A percentile compares a stretch with the other conserved stretches of the same genome.
Evolutionary conservation across 108 stramenopile genomes (phyloP).

Genomic region (Stephanodiscus triporus): DNA sequence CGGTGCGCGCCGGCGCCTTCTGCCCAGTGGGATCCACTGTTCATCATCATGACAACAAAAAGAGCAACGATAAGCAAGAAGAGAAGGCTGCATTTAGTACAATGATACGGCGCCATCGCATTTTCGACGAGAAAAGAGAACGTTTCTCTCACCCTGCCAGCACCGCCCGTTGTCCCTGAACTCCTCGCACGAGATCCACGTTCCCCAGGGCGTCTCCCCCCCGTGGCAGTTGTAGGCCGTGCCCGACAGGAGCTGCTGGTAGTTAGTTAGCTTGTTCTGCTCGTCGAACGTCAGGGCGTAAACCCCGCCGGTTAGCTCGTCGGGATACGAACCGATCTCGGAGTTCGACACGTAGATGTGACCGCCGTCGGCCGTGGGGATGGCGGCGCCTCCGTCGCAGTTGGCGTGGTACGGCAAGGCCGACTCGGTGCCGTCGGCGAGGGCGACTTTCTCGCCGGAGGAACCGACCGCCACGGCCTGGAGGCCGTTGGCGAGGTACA

Average conservation of each 20-base stretch:
- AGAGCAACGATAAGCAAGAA: neutral
- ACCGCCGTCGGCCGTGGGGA: conserved; percentile 31
- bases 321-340: conserved; percentile 14
- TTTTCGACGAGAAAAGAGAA: no score
- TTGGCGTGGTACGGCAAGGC: conserved; percentile 19
- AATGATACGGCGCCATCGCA: no score
- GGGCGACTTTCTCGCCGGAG: conserved; percentile 16
- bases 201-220: conserved; percentile 39
- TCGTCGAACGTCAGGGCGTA: conserved; percentile 16
- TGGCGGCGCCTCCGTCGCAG: conserved; percentile 39
- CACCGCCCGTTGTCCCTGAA: conserved; percentile 15
- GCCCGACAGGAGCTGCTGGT: conserved; percentile 9
- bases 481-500: conserved; percentile 20
- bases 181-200: conserved; percentile 47
- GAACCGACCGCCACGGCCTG: conserved; percentile 12
- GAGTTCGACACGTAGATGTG: conserved; percentile 43
- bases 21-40: conserved; percentile 22
- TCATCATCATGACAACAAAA: neutral
- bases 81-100: no score
- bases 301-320: conserved; percentile 23
- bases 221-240: conserved; percentile 24
- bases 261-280: neutral
- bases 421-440: conserved; percentile 12
- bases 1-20: conserved; percentile 14
- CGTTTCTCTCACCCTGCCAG: conserved; percentile 17